phyloP scores from a whole-genome alignment of 1,139 yeast species.

The Diutina scorzettiae region DNA sequence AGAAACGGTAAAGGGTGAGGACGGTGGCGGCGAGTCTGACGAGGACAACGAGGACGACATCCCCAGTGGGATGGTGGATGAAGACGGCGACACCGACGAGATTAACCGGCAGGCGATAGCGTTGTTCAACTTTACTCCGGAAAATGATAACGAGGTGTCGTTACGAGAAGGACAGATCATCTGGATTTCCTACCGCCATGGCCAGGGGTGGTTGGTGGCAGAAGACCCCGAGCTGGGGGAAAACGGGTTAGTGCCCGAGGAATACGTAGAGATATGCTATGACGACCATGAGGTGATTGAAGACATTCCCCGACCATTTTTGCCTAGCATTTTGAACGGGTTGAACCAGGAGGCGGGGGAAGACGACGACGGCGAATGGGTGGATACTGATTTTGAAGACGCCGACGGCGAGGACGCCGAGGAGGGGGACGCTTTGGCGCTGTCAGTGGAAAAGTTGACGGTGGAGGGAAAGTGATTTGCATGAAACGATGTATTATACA shows the following conservation, averaged over 20 bases:
- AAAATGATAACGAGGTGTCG: slow-evolving; percentile 83
- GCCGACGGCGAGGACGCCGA: no score
- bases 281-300: slow-evolving; percentile 16
- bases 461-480: no score
- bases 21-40: slow-evolving; percentile 8
- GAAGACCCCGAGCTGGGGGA: slow-evolving; percentile 68
- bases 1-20: slow-evolving; percentile 11
- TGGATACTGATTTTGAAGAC: slow-evolving; percentile 18
- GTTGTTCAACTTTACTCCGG: slow-evolving; percentile 80
- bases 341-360: slow-evolving; percentile 10
- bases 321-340: slow-evolving; percentile 28
- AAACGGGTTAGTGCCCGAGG: slow-evolving; percentile 93
- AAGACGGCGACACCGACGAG: slow-evolving; percentile 17
- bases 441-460: no score
- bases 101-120: slow-evolving; percentile 61
- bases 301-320: slow-evolving; percentile 35
- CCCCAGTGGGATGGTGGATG: slow-evolving; percentile 7
- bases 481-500: no score
- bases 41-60: slow-evolving; percentile 8
- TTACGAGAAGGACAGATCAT: slow-evolving; percentile 72
- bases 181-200: slow-evolving; percentile 83
- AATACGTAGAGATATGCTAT: slow-evolving; percentile 57
- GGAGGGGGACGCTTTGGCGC: no score
- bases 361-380: slow-evolving; percentile 22
- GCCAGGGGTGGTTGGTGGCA: slow-evolving; percentile 98